phyloP scores from a whole-genome alignment of 495 filamentous ascomycete species.

The Immersiella caudata region DNA sequence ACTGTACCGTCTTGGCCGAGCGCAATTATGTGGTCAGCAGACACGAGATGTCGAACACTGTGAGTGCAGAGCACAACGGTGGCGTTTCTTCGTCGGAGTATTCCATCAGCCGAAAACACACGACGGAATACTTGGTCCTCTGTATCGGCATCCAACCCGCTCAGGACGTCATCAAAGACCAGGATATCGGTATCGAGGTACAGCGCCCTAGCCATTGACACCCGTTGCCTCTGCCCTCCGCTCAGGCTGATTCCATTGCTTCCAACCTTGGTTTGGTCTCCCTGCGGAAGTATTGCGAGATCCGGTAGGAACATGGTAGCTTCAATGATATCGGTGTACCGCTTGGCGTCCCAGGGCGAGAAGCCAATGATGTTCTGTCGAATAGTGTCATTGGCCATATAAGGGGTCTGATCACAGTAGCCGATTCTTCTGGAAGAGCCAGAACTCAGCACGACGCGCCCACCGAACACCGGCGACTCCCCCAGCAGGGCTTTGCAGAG shows the following conservation, averaged over 20 bases:
- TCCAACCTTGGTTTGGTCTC: slow-evolving; percentile 62
- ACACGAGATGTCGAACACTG: slow-evolving; percentile 44
- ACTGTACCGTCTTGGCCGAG: slow-evolving; percentile 29
- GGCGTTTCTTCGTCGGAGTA: slow-evolving; percentile 30
- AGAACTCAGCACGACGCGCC: slow-evolving; percentile 36
- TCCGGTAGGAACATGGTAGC: slow-evolving; percentile 65
- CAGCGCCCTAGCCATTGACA: slow-evolving; percentile 44
- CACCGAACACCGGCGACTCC: slow-evolving; percentile 28
- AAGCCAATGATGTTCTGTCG: slow-evolving; percentile 41
- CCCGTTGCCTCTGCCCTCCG: slow-evolving; percentile 68
- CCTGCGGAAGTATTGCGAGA: slow-evolving; percentile 39
- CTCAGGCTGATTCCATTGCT: slow-evolving; percentile 66
- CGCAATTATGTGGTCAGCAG: slow-evolving; percentile 54
- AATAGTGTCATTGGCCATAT: slow-evolving; percentile 47
- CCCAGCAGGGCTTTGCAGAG: slow-evolving; percentile 43
- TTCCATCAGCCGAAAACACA: slow-evolving; percentile 44
- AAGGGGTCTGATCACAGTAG: slow-evolving; percentile 49
- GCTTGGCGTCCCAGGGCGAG: slow-evolving; percentile 52
- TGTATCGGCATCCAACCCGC: slow-evolving; percentile 63
- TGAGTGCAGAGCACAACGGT: slow-evolving; percentile 37
- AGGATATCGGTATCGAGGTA: slow-evolving; percentile 36
- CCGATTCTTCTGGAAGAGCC: slow-evolving; percentile 30
- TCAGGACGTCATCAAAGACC: slow-evolving; percentile 57
- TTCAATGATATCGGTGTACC: slow-evolving; percentile 66
- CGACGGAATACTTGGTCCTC: slow-evolving; percentile 62